Conservation (phyloP, 2,329 filamentous ascomycete species). For the Xylariaceae sp. region DNA sequence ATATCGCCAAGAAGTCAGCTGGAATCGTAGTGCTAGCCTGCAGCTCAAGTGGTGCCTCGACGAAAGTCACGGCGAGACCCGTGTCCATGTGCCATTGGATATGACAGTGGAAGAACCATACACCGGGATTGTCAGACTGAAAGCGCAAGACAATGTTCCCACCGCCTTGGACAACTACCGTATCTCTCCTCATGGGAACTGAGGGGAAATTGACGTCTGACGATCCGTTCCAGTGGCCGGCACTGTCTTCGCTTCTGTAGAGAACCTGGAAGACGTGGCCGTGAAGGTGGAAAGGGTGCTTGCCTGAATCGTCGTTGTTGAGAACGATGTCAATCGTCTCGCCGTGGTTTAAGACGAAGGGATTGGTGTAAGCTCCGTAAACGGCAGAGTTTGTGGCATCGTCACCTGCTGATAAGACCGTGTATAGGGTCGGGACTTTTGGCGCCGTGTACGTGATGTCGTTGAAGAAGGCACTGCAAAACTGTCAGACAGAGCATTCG, state of each 20-base stretch:
- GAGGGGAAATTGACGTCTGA: slow-evolving; percentile 42
- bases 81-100: slow-evolving; percentile 73
- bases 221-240: slow-evolving; percentile 45
- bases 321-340: slow-evolving; percentile 71
- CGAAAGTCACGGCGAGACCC: slow-evolving; percentile 63
- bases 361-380: slow-evolving; percentile 65
- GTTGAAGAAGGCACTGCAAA: slow-evolving; percentile 61
- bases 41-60: slow-evolving; percentile 61
- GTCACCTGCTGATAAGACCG: slow-evolving; percentile 63
- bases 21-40: slow-evolving; percentile 63
- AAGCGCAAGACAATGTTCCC: slow-evolving; percentile 70
- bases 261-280: slow-evolving; percentile 72
- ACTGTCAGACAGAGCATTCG: not conserved
- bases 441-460: slow-evolving; percentile 72
- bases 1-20: slow-evolving; percentile 54
- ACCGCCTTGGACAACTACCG: slow-evolving; percentile 60
- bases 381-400: slow-evolving; percentile 56
- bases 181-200: slow-evolving; percentile 66
- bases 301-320: slow-evolving; percentile 71
- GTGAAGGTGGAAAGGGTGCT: slow-evolving; percentile 77
- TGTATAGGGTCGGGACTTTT: slow-evolving; percentile 79
- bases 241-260: slow-evolving; percentile 57
- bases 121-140: slow-evolving; percentile 64
- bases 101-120: slow-evolving; percentile 78
- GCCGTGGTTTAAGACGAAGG: slow-evolving; percentile 65